Base-by-base conservation (phyloP, 495 filamentous ascomycete species). In the Aspergillus funiculosus region DNA sequence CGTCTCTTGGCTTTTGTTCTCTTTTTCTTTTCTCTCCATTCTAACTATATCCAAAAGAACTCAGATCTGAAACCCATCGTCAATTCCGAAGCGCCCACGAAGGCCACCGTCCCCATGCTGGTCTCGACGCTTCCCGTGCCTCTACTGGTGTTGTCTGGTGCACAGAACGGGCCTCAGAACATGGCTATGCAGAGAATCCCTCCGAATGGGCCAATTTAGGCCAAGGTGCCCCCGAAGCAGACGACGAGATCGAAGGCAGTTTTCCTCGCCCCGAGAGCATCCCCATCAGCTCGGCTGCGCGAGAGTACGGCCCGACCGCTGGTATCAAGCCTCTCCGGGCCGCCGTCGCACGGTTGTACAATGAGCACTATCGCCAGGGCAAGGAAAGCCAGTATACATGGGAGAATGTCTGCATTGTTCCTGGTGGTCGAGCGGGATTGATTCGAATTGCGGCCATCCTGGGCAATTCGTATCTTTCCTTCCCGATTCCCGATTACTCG, bases 381-480 rank as follows among this genome's bases (percentile, higher is more conserved):
- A 89, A 92, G 68, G 70, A 75, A n/a, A 90, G 85, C 61, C 74
- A 94, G 65, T 96, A 97, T 61, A 89, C 85, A n/a, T 95, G 88
- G 84, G 91, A 96, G 70, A 96, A 97, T 67, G 91, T 96, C n/a
- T 89, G 86, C 65, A 94, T 97, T 59, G 91, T 97, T 3, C 91
- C 91, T 29, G 91, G 91, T 63, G 91, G 91, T 19, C 76, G 91
- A 50, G 90, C 91, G 11, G 91, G 91, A 18, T 70, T 97, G 69
- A 94, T 96, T 51, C 79, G 91, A 36, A 94, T 96, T 66, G 89
- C 91, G 2, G 91, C 91, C 17, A 91, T 97, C 9, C 63, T 97
- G 53, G 89, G 89, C 53, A 94, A 95, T 58, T 83, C 89, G 41
- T 95, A 94, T 56, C 75, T 94, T 39, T 86, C 83, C 20, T 94